A percentile compares a stretch with the other conserved stretches of the same genome.
These are phyloP conservation scores for Fusarium beomiforme DNA, from an alignment of 2,329 filamentous ascomycete species.

Conservation along the genomic window DNA sequence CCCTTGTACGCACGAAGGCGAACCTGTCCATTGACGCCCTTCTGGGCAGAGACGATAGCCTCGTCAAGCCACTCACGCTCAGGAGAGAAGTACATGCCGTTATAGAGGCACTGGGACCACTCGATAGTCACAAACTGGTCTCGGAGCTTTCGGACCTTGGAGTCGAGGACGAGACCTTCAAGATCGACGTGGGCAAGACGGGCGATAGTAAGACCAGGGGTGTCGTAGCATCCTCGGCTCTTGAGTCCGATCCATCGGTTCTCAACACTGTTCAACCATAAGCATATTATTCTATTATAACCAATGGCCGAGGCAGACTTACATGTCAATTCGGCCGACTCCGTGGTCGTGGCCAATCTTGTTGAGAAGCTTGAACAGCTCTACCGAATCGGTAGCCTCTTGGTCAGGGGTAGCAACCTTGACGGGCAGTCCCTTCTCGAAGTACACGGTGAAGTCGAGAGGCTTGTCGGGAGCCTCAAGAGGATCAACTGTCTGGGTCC, in stretches of 20 bases:
- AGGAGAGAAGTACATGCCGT: slow-evolving; percentile 65
- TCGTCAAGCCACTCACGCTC: slow-evolving; percentile 54
- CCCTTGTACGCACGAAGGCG: slow-evolving; percentile 59
- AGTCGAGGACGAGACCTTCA: slow-evolving; percentile 65
- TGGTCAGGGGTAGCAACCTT: slow-evolving; percentile 69
- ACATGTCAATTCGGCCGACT: slow-evolving; percentile 70
- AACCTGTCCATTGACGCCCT: slow-evolving; percentile 52
- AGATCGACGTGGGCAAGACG: slow-evolving; percentile 54
- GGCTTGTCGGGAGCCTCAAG: slow-evolving; percentile 70
- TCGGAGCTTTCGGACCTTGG: slow-evolving; percentile 61
- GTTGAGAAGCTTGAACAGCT: slow-evolving; percentile 73
- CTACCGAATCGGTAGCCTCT: slow-evolving; percentile 69
- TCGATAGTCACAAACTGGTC: slow-evolving; percentile 61
- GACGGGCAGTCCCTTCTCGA: slow-evolving; percentile 73
- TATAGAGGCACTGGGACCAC: slow-evolving; percentile 57
- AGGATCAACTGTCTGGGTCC: slow-evolving; percentile 73
- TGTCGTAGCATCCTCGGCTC: slow-evolving; percentile 51
- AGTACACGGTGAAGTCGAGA: slow-evolving; percentile 71
- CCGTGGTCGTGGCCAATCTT: slow-evolving; percentile 71
- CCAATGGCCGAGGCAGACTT: not conserved
- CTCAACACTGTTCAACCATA: slow-evolving; percentile 53
- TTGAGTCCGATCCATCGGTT: slow-evolving; percentile 50
- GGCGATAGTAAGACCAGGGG: slow-evolving; percentile 33
- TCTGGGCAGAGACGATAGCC: slow-evolving; percentile 65
- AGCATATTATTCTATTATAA: not conserved